Base-by-base conservation (phyloP, 768 basidiomycete species). In the Pulveroboletus sp. region DNA sequence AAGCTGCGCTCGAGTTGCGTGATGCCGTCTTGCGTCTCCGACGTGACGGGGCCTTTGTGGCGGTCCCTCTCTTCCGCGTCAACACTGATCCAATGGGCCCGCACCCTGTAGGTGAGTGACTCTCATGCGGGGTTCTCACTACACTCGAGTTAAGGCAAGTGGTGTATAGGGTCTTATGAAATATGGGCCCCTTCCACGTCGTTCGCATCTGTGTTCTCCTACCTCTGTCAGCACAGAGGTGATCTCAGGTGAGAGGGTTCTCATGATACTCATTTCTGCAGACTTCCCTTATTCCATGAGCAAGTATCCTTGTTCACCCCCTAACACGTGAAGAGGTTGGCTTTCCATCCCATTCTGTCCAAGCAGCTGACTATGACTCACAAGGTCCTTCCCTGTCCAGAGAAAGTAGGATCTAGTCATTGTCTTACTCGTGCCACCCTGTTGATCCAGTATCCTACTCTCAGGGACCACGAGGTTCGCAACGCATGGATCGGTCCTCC, bases 161-260 rank as follows among this genome's bases (percentile, higher is more conserved):
- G n/a, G 46, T 17, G 6, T 39, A 8, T 11, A 87, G 88, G 88
- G 4, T 89, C 86, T 0, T 89, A 88, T 58, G 88, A 89, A 58
- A 82, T 89, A 17, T 90, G 88, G 88, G 82, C 76, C 24, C 88
- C 88, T 1, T 74, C 79, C 0, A 83, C 87, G 55, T 85, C 86
- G 2, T 90, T 90, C 59, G 68, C 77, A 0, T 74, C 83, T 0
- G 82, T 90, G n/a, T 90, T 81, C 62, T 89, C 86, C 9, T 90
- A 88, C 53, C 73, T 90, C 14, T 81, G 77, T 56, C 64, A 82
- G 65, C 78, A 90, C 61, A 75, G 82, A 38, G 87, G 86, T 5
- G 61, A 76, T 31, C 67, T 89, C 30, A 89, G 87, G 87, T 88
- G 55, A 38, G 58, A 1, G 3, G 8, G 32, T 15, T 1, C 4